phyloP scores from a whole-genome alignment of 2,329 filamentous ascomycete genomes.

The Fusarium stilboides region DNA sequence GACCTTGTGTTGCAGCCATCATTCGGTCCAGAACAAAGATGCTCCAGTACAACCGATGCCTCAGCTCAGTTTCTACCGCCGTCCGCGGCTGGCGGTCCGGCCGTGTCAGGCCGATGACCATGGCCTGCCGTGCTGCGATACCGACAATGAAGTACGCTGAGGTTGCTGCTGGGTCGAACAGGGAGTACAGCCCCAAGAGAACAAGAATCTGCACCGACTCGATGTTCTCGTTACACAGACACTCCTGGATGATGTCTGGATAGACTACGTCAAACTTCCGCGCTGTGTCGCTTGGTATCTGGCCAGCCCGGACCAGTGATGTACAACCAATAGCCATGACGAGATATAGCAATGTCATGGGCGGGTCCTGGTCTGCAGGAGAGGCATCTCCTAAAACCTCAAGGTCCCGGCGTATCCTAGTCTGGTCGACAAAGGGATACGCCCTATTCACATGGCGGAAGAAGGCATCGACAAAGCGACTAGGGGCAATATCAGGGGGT shows the following conservation, averaged over 20 bases:
- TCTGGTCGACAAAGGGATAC: conserved; percentile 62
- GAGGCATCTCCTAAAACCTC: conserved; percentile 52
- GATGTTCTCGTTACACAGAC: conserved; percentile 54
- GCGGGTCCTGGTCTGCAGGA: conserved; percentile 46
- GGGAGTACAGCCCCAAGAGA: conserved; percentile 60
- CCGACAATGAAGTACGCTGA: conserved; percentile 60
- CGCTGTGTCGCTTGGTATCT: conserved; percentile 54
- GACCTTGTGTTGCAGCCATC: conserved; percentile 59
- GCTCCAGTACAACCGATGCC: conserved; percentile 62
- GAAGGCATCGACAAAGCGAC: conserved; percentile 60
- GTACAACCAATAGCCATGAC: conserved; percentile 64
- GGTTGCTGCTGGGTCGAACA: conserved; percentile 59
- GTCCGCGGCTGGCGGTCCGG: conserved; percentile 49
- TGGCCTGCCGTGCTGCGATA: conserved; percentile 58
- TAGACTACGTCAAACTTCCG: conserved; percentile 57
- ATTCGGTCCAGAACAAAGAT: conserved; percentile 63
- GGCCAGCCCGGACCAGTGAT: conserved; percentile 60
- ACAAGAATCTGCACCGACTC: conserved; percentile 60
- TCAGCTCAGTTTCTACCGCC: conserved; percentile 52
- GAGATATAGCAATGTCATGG: conserved; percentile 57
- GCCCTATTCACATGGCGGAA: conserved; percentile 62
- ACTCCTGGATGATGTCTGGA: conserved; percentile 59
- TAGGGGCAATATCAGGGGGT: conserved; percentile 48
- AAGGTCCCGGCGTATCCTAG: conserved; percentile 54
- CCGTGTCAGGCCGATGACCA: conserved; percentile 57